A percentile compares a stretch with the other conserved stretches of the same genome.
These are phyloP conservation scores for Pouteria campechiana DNA, from an alignment of 179 eudicot species.

Conservation along the genomic window DNA sequence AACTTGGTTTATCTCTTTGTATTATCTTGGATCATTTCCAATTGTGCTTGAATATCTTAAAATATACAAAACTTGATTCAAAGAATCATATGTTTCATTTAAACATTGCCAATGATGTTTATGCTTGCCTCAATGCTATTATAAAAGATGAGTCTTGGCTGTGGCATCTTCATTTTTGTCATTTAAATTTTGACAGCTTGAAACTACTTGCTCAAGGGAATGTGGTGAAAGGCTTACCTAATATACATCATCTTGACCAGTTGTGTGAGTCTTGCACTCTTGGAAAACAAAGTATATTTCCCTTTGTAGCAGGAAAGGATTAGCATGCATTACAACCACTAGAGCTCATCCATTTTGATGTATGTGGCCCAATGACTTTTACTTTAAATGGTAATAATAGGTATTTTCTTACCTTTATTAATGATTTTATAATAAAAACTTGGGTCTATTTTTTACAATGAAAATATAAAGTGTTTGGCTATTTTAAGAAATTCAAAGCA, in stretches of 20 bases:
- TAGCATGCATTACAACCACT: background rate
- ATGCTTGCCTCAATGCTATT: background rate
- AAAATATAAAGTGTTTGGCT: too few species aligned
- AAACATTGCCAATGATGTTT: too few species aligned
- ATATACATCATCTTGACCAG: background rate
- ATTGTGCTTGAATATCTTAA: too few species aligned
- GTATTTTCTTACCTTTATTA: background rate
- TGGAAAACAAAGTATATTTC: background rate
- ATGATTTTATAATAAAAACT: background rate
- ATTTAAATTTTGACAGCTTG: too few species aligned
- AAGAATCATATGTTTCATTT: background rate
- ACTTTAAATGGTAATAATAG: background rate
- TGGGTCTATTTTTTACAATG: background rate
- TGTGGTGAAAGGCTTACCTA: background rate
- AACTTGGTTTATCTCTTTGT: too few species aligned
- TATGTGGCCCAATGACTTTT: background rate
- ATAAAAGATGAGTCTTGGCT: background rate
- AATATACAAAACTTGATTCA: too few species aligned
- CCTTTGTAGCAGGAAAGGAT: background rate
- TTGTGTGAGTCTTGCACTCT: background rate
- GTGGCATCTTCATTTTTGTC: background rate
- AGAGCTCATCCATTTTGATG: background rate
- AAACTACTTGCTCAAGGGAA: background rate
- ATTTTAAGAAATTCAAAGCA: too few species aligned
- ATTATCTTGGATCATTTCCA: too few species aligned